A percentile compares a stretch with the other conserved stretches of the same genome.
These are phyloP conservation scores for Lippia alba DNA, from an alignment of 305 asterid species.

Conservation along the genomic window DNA sequence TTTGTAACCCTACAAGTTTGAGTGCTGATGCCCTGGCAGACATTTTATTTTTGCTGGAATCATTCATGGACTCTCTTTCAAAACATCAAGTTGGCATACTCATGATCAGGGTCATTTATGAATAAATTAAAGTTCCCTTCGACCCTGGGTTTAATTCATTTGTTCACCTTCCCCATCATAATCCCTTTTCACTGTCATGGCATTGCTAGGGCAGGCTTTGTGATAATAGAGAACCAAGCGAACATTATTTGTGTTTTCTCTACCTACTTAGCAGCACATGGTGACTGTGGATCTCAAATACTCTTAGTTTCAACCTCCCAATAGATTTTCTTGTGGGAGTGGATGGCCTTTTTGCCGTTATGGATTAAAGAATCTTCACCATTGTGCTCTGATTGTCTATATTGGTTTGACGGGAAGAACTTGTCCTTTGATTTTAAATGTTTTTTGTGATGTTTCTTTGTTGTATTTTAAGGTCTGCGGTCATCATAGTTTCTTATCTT, in stretches of 20 bases:
- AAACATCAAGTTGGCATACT: slow-evolving; percentile 2
- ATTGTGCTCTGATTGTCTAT: slow-evolving; percentile 6
- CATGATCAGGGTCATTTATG: not conserved
- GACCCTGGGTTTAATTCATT: slow-evolving; percentile 6
- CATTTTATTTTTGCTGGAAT: not conserved
- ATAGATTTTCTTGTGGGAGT: slow-evolving; percentile 6
- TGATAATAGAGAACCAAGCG: slow-evolving; percentile 2
- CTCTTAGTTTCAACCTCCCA: not conserved
- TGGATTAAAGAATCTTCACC: slow-evolving; percentile 6
- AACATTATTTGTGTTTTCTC: not conserved
- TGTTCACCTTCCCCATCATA: slow-evolving; percentile 5
- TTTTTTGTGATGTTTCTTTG: slow-evolving; percentile 4
- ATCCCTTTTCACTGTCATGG: slow-evolving; percentile 12
- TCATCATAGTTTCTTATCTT: not conserved
- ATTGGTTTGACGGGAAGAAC: not conserved
- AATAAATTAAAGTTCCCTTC: not conserved
- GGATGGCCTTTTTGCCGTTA: slow-evolving; percentile 2
- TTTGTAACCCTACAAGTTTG: slow-evolving; percentile 6
- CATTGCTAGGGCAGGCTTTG: slow-evolving; percentile 6
- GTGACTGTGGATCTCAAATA: slow-evolving; percentile 17
- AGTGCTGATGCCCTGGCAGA: not conserved
- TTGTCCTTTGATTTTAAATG: not conserved
- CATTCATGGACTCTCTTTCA: not conserved
- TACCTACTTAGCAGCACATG: not conserved
- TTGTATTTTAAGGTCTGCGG: not conserved